Evolutionary conservation across 2,329 filamentous ascomycete genomes (phyloP), one percentile per base, ranked within the genome.

Genomic region (Lachnellula suecica): DNA sequence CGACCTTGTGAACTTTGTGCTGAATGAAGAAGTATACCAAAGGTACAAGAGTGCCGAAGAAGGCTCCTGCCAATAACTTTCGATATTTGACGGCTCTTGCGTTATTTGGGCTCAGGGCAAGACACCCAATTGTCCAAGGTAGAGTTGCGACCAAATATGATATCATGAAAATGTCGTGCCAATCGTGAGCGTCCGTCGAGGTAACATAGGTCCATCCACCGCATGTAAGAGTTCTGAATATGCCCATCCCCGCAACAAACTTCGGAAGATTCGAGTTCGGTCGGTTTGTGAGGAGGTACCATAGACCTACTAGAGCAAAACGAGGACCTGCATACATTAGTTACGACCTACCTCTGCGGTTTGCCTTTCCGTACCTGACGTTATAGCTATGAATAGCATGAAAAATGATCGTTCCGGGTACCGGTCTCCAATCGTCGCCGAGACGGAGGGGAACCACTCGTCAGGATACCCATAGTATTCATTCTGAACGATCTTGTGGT

Each of bases 141-240:
- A 99, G 78, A 2, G 94, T 97, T 29, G 91, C 88, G 42, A 99
- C 87, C 51, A 99, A 79, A 71, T 99, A 99, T 13, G 91, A 95
- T 63, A 99, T 97, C 94, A 99, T 99, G 70, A 99, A 93, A 58
- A 97, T 93, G 67, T 99, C 94, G 70, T 99, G 94, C 92, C 91
- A 97, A 72, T 96, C 85, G 71, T 99, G 94, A 70, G 97, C 91
- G 69, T 99, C 94, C 40, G 94, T 99, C 57, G 94, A 97, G 23
- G 94, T 99, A 56, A 99, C 85, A 71, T 97, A 99, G 48, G 94
- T 97, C 93, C 94, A 99, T 53, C 94, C 94, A 63, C 93, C 94
- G 67, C 94, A 99, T 4, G 91, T 96, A 53, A 97, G 74, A 9
- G 93, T 97, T 63, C 94, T 85, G 66, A 97, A 87, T 47, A 97